Evolutionary conservation across 345 rosid species (phyloP).

Genomic region (Gossypium turneri): DNA sequence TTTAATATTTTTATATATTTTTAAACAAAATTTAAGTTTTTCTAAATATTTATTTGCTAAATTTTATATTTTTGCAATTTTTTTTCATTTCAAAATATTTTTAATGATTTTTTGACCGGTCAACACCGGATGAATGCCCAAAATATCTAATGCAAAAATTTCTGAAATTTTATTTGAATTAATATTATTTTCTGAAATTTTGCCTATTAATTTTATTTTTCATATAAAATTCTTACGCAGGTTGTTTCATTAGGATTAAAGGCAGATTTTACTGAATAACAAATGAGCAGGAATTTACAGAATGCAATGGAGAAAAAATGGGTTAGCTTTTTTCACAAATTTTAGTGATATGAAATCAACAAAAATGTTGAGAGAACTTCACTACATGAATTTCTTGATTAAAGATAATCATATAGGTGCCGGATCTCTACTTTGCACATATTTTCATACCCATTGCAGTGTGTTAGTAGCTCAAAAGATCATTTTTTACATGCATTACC

Average conservation of each 20-base stretch:
- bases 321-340: background rate
- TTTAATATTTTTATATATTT: too few species aligned
- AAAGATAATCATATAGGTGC: background rate
- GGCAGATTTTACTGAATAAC: background rate
- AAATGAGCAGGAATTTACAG: background rate
- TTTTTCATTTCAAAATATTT: too few species aligned
- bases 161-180: background rate
- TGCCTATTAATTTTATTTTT: background rate
- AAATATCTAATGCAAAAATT: conserved; percentile 51
- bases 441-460: background rate
- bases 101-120: too few species aligned
- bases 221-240: background rate
- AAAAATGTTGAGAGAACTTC: background rate
- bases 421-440: background rate
- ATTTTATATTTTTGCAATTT: too few species aligned
- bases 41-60: too few species aligned
- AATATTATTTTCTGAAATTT: too few species aligned
- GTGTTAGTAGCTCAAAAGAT: too few species aligned
- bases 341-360: background rate
- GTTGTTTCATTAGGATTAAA: background rate
- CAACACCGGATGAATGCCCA: conserved; percentile 15
- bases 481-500: too few species aligned
- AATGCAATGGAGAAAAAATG: background rate
- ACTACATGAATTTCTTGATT: background rate
- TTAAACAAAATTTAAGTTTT: too few species aligned